Base-by-base conservation (phyloP, 768 basidiomycete genomes). In the Pleurotus tuber-regium region DNA sequence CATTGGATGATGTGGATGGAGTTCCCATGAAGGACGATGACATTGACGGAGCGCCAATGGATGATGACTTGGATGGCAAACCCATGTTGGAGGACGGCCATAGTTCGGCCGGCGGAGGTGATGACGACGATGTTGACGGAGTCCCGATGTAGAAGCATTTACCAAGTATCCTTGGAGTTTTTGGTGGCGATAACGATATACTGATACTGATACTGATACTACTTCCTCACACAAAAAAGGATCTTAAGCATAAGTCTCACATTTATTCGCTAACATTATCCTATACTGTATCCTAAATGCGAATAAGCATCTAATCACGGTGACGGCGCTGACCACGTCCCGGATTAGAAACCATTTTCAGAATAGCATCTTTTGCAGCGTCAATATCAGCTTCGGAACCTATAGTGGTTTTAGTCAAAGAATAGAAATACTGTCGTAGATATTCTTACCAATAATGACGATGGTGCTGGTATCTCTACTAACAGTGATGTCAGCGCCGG, bases 401-500 rank as follows among this genome's bases (percentile, higher is more conserved):
- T 92, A 59, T 1, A 46, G 41, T 21, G 18, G 19, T 18, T 57
- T 38, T 54, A 55, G 43, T 53, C n/a, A 46, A 28, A n/a, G 19
- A 21, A 38, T 29, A 26, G n/a, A 25, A 29, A 29, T 44, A 30
- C 29, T 10, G 16, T 46, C 36, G 25, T 16, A 23, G 46, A 25
- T 48, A 25, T 4, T 72, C 85, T 57, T 62, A 92, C 92, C 94
- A 43, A 87, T 83, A 62, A 98, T 87, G 57, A 88, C 82, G 61
- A 97, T 95, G 25, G 84, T 85, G 66, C 77, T 90, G 63, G 88
- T 89, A 56, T 94, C 93, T 57, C 90, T 83, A 66, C 91, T 84
- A 50, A 98, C 91, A 36, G 83, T 90, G 60, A 98, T 93, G 63
- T 96, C 92, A 50, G 94, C 89, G 35, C 92, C 90, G 47, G 89